Evolutionary conservation across 225 moss, liverwort and hornwort species (phyloP), one percentile per base, ranked within the genome.

Genomic region (Anthoceros angustus): DNA sequence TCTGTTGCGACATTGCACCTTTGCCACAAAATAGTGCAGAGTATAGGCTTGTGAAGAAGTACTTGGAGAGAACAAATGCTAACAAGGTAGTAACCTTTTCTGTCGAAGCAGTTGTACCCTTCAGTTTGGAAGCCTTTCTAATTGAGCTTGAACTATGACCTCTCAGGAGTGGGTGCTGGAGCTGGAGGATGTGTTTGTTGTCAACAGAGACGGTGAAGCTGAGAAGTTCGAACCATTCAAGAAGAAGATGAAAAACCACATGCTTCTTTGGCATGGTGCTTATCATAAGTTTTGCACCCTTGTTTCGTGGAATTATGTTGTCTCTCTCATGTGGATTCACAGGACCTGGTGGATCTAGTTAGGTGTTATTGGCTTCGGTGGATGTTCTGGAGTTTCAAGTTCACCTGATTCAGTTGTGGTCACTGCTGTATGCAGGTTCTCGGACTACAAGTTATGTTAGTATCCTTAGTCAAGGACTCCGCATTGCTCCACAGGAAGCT

Each of bases 401-500:
- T 42, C 21, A 10, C 9, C 14, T 8, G 9, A n/a, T 4, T 46
- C 39, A 7, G 63, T 42, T 12, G 23, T 24, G 32, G 32, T 32
- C 32, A 32, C 32, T 46, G 69, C 64, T 24, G 26, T 63, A 46
- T 75, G 67, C 92, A 98, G 98, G 98, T 73, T 98, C 98, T 55
- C 87, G 98, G 68, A 87, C 92, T 62, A 89, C 89, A 38, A 98
- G 92, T 43, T 98, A 75, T 74, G 98, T 98, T 62, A 92, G 98
- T 64, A 98, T 98, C 40, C 68, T 98, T 63, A 98, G 98, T 74
- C 98, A 98, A 82, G 98, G 98, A 43, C 84, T 98, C 39, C 87
- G 98, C 16, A 89, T 98, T 76, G 98, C 98, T 67, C 98, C 98
- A 73, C 98, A 92, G 74, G 98, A 98, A 77, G 98, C 98, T 70